Conservation (phyloP, 352 stramenopile genomes). For the Blastocystis sp. region DNA sequence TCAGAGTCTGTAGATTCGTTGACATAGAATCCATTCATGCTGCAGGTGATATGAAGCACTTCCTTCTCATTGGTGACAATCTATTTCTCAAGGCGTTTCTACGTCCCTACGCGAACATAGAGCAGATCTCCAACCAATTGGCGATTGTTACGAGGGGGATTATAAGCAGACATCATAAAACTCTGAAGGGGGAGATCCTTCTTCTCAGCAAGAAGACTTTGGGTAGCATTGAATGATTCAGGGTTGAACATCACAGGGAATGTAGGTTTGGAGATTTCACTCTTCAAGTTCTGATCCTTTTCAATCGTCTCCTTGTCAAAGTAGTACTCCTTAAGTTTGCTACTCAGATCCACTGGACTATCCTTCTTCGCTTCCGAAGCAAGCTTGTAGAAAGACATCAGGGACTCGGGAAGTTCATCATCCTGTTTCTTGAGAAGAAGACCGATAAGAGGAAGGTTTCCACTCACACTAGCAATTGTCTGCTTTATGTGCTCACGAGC, state of each 20-base stretch:
- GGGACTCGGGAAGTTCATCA: background rate
- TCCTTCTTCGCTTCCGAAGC: background rate
- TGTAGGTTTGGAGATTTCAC: background rate
- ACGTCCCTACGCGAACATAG: background rate
- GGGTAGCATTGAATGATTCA: background rate
- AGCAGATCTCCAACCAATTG: slow-evolving; percentile 45
- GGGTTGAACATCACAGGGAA: slow-evolving; percentile 37
- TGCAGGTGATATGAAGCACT: slow-evolving; percentile 18
- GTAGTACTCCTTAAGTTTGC: slow-evolving; percentile 14
- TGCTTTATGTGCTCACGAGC: slow-evolving; percentile 35
- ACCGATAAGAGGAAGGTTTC: slow-evolving; percentile 9
- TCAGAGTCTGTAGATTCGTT: slow-evolving; percentile 43
- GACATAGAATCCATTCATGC: slow-evolving; percentile 39
- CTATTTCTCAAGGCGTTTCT: background rate
- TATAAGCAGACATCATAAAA: slow-evolving; percentile 5
- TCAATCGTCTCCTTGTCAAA: slow-evolving; percentile 13
- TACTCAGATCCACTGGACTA: background rate
- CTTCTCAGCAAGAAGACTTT: background rate
- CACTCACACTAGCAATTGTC: slow-evolving; percentile 3
- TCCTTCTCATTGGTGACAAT: slow-evolving; percentile 11
- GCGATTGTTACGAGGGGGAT: background rate
- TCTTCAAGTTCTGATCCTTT: slow-evolving; percentile 36
- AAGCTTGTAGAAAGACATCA: slow-evolving; percentile 5
- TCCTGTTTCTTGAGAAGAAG: slow-evolving; percentile 46
- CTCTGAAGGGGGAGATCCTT: background rate